phyloP scores from a whole-genome alignment of 768 basidiomycete genomes.

The Suillus tomentosus region DNA sequence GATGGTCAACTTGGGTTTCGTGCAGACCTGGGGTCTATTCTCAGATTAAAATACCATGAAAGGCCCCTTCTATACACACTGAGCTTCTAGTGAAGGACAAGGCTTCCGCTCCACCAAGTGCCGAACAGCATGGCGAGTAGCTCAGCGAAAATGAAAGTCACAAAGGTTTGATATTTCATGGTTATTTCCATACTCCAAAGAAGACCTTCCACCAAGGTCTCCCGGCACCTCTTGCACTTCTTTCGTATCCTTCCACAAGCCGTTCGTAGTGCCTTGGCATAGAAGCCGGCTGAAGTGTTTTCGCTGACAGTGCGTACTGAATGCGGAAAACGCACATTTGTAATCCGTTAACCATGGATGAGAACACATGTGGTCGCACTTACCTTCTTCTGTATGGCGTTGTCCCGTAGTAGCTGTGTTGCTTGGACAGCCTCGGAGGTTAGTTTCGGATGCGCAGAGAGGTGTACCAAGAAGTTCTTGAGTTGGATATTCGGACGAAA shows the following conservation, averaged over 20 bases:
- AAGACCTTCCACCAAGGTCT: constrained; percentile 86
- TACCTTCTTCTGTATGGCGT: constrained; percentile 62
- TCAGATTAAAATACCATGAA: not conserved
- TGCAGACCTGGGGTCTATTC: not conserved
- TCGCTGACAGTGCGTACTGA: constrained; percentile 69
- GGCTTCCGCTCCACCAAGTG: not conserved
- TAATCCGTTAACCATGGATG: constrained; percentile 13
- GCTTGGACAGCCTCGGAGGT: constrained; percentile 62
- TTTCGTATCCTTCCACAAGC: constrained; percentile 72
- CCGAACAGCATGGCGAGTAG: not conserved
- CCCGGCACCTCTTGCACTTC: constrained; percentile 73
- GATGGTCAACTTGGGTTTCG: not conserved
- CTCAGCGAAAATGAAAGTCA: not conserved
- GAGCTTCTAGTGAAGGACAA: not conserved
- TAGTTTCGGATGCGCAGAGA: constrained; percentile 69
- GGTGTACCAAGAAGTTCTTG: constrained; percentile 59
- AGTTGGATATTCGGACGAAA: constrained; percentile 80
- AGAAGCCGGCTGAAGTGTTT: constrained; percentile 67
- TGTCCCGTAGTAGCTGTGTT: constrained; percentile 53
- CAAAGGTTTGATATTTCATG: not conserved
- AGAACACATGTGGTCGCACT: constrained; percentile 15
- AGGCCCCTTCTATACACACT: not conserved
- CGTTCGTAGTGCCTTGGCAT: constrained; percentile 74
- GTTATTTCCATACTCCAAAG: constrained; percentile 63
- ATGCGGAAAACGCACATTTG: constrained; percentile 19